Base-by-base conservation (phyloP, 1,284 basidiomycete genomes). In the Xerocomus minutiporus region DNA sequence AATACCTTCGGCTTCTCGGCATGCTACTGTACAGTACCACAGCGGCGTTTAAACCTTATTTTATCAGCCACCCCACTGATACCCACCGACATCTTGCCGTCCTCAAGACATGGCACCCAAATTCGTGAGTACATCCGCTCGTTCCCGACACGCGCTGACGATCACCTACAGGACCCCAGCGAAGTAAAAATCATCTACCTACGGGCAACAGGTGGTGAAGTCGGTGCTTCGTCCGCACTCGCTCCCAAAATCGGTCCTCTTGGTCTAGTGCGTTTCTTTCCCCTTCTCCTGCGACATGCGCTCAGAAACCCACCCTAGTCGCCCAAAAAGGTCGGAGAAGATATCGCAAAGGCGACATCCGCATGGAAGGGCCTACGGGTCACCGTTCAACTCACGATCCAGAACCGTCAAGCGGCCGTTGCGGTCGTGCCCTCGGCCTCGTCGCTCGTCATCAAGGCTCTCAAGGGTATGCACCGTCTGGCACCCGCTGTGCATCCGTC, bases 301-400 rank as follows among this genome's bases (percentile, higher is more conserved):
- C 50, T 65, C n/a, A 47, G 35, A 56, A 4, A 43, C 46, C n/a
- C 8, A 50, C 8, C 52, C 50, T 63, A 98, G 95, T 97, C 97
- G 56, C 96, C 97, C 71, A 99, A 99, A 84, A 99, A 99, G 83
- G 95, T 99, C 77, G 97, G 97, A 80, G 97, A 99, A 91, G 97
- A 99, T 79, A 99, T 99, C 71, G 97, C 97, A 70, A 99, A 99
- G 78, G 96, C 97, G 58, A 98, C 97, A 59, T 85, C 88, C 56
- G 89, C 89, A 74, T 99, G 97, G 97, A 99, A 99, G 79, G 97
- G 97, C 81, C 93, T 99, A 69, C 92, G 95, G 58, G 97, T 99
- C 58, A 99, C 97, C 63, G 93, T 98, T 62, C 94, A 99, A 76
- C 86, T 99, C 58, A 99, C 96, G 56, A 98, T 99, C 73, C 97